Evolutionary conservation across 129 eudicot species (phyloP), one percentile per base, ranked within the genome.

Genomic region (Pittosporum tobira): DNA sequence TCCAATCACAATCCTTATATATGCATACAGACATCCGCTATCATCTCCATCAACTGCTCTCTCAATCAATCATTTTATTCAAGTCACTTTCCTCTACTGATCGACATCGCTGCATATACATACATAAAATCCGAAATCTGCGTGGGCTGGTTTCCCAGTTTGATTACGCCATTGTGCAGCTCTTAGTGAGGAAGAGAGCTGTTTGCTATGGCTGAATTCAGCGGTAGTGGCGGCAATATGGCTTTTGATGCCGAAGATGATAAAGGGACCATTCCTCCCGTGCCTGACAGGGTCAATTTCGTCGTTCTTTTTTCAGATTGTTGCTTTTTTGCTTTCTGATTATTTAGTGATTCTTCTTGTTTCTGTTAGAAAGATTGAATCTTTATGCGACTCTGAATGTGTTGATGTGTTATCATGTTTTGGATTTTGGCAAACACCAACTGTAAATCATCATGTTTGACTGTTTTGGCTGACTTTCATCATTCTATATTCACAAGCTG

Each of bases 151-250:
- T 76, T 66, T 76, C 67, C 72, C 46, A 12, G 46, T 14, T 76
- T 64, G 63, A 73, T 76, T 77, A 18, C 52, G 70, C 28, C 69
- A 64, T 62, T 45, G 71, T 38, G 34, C n/a, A n/a, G n/a, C n/a
- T n/a, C n/a, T n/a, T 67, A 57, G 24, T n/a, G 58, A 37, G 64
- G 65, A 67, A 19, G 71, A 51, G 62, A 68, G 62, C n/a, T n/a
- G n/a, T n/a, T n/a, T n/a, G n/a, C n/a, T n/a, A 87, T 87, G 96
- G 93, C 80, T 65, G 87, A 82, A 55, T n/a, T n/a, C n/a, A 46
- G 57, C 54, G 81, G 71, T 34, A 81, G 94, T 57, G 62, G 62
- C 26, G 84, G 69, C 16, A 88, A 83, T 72, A 79, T 71, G 75
- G 71, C 73, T 34, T 29, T 64, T 40, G 72, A 21, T 51, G 69